Evolutionary conservation across 2,329 filamentous ascomycete species (phyloP), one percentile per base, ranked within the genome.

Genomic region (Aspergillus ochraceus): DNA sequence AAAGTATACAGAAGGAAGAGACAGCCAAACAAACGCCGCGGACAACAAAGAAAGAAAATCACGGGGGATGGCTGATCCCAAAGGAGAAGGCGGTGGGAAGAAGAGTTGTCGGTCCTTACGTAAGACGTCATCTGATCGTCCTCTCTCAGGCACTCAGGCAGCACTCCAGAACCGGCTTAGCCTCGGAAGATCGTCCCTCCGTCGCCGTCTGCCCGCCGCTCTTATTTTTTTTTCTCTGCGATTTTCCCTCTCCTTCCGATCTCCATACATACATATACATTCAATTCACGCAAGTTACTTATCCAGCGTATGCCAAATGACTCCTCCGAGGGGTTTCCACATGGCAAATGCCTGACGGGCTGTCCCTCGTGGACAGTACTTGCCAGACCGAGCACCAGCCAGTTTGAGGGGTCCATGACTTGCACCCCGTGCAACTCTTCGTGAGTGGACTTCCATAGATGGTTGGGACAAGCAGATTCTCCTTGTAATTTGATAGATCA

Each of bases 321-420:
- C 20, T 55, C 42, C 19, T 17, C 1, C 19, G 6, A 14, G 20
- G 11, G 55, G 58, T 49, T 9, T 36, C 54, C 51, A 36, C 29
- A 70, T 68, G 68, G 64, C 66, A 73, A 57, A 64, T 66, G 64
- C 64, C 66, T 72, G 66, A 65, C 62, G 62, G 64, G 64, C 64
- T 69, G 64, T 53, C 54, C 57, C 36, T 58, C 47, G 52, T 47
- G 63, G 60, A 60, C 66, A 58, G 62, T 66, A 67, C 69, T 77
- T 79, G 77, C 76, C 63, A 79, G 74, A 79, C 65, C 55, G 71
- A 70, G 57, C 55, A 65, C 74, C 77, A 77, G 75, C 73, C 69
- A 74, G 78, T 80, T 80, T 80, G 78, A 80, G 77, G 77, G 73
- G 75, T 69, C 70, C 74, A 76, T 73, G 76, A 76, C 67, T n/a